A percentile compares a stretch with the other conserved stretches of the same genome.
Conservation (phyloP, 768 basidiomycete genomes). For the Mrakia blollopis region DNA sequence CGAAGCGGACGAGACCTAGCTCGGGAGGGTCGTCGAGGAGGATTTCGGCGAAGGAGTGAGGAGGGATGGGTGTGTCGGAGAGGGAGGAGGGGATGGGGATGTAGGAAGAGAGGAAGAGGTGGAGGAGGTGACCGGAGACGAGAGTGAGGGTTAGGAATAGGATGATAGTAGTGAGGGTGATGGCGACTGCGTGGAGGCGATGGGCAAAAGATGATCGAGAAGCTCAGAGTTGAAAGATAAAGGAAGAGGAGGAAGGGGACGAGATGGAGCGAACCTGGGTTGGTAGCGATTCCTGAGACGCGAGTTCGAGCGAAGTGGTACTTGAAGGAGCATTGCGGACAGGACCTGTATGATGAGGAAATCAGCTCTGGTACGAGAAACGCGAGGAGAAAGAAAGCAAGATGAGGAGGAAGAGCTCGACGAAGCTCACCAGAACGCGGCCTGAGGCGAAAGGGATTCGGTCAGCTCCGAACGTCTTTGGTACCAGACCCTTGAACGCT, state of each 20-base stretch:
- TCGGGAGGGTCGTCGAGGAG: constrained; percentile 19
- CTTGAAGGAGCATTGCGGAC: constrained; percentile 19
- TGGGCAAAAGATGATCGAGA: background rate
- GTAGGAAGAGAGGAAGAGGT: constrained; percentile 5
- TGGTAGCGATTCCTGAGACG: constrained; percentile 23
- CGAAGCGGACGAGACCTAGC: constrained; percentile 9
- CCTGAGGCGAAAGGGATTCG: background rate
- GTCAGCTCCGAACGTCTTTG: background rate
- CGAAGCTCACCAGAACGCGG: constrained; percentile 6
- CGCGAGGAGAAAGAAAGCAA: no score
- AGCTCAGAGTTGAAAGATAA: background rate
- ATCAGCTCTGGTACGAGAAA: background rate
- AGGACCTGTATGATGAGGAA: background rate
- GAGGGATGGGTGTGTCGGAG: background rate
- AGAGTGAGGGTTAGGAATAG: constrained; percentile 21
- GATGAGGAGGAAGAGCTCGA: background rate
- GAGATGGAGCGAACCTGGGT: background rate
- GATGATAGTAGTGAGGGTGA: background rate
- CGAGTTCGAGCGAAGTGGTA: constrained; percentile 27
- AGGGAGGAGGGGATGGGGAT: constrained; percentile 1
- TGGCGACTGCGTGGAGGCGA: constrained; percentile 1
- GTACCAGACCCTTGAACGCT: no score
- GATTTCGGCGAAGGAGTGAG: constrained; percentile 11
- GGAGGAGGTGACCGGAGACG: constrained; percentile 14
- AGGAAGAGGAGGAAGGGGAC: background rate